Evolutionary conservation across 805 yeast species (phyloP).

Genomic region (Starmerella potacharoeniae): DNA sequence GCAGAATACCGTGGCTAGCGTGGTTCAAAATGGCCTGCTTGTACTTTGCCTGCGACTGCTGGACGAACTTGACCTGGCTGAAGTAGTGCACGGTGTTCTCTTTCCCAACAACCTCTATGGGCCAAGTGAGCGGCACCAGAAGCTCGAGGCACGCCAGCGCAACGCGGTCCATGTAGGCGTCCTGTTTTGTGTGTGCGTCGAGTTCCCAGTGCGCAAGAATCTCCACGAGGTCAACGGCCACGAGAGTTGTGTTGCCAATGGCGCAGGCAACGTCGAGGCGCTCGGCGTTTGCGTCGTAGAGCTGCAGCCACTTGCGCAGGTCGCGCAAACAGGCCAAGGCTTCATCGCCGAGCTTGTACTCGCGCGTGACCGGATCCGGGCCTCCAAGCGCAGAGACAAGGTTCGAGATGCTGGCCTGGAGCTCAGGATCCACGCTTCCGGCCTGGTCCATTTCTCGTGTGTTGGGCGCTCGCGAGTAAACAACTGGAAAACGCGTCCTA

Average conservation of each 20-base stretch:
- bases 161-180: conserved; percentile 42
- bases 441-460: conserved; percentile 8
- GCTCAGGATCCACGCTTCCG: conserved; percentile 25
- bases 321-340: conserved; percentile 79
- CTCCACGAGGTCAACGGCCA: conserved; percentile 58
- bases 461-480: too few species aligned
- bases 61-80: conserved; percentile 45
- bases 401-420: conserved; percentile 59
- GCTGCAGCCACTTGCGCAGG: conserved; percentile 73
- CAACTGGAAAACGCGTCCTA: neutral
- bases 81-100: conserved; percentile 46
- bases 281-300: conserved; percentile 63
- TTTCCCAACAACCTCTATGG: conserved; percentile 49
- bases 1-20: conserved; percentile 50
- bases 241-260: conserved; percentile 66
- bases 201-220: conserved; percentile 66
- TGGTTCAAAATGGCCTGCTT: conserved; percentile 54
- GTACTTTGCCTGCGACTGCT: conserved; percentile 56
- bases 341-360: conserved; percentile 77
- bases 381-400: conserved; percentile 89
- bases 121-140: conserved; percentile 78
- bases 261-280: conserved; percentile 79
- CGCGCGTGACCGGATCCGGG: conserved; percentile 48
- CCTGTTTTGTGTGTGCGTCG: conserved; percentile 15
- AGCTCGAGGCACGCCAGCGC: conserved; percentile 67